phyloP scores from a whole-genome alignment of 2,329 filamentous ascomycete genomes.

The Zarea fungicola region DNA sequence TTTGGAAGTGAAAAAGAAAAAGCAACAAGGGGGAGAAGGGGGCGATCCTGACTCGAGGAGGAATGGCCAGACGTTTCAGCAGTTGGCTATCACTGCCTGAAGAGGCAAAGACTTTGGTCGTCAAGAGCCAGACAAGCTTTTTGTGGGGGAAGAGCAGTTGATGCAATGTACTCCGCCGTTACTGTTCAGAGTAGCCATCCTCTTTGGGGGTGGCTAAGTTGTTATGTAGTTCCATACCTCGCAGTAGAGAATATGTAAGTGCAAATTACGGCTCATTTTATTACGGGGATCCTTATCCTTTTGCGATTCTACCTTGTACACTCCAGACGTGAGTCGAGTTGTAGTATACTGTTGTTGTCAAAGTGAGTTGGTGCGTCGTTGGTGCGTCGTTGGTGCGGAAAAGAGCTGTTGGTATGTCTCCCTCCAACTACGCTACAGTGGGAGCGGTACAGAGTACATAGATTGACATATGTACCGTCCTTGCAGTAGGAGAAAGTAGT shows the following conservation, averaged over 20 bases:
- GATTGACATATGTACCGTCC: not conserved
- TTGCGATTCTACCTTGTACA: no score
- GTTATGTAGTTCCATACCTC: no score
- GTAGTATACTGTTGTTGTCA: not conserved
- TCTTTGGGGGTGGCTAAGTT: no score
- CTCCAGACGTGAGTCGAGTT: no score
- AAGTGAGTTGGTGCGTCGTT: not conserved
- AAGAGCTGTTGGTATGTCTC: not conserved
- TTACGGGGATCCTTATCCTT: no score
- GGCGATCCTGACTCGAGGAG: conserved; percentile 14
- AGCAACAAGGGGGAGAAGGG: conserved; percentile 1
- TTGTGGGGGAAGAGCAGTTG: conserved; percentile 4
- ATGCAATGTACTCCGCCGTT: not conserved
- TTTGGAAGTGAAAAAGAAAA: not conserved
- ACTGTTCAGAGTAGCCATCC: not conserved
- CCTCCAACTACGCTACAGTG: no score
- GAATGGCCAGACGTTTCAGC: conserved; percentile 29
- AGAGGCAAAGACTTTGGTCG: conserved; percentile 23
- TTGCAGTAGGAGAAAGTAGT: not conserved
- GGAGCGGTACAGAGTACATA: not conserved
- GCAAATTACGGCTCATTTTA: no score
- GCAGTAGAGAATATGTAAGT: no score
- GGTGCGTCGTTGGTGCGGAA: not conserved
- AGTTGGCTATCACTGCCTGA: conserved; percentile 25
- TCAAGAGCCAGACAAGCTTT: conserved; percentile 36